These are phyloP conservation scores for Cercospora sojina DNA, from an alignment of 2,329 filamentous ascomycete species.

Conservation along the genomic window DNA sequence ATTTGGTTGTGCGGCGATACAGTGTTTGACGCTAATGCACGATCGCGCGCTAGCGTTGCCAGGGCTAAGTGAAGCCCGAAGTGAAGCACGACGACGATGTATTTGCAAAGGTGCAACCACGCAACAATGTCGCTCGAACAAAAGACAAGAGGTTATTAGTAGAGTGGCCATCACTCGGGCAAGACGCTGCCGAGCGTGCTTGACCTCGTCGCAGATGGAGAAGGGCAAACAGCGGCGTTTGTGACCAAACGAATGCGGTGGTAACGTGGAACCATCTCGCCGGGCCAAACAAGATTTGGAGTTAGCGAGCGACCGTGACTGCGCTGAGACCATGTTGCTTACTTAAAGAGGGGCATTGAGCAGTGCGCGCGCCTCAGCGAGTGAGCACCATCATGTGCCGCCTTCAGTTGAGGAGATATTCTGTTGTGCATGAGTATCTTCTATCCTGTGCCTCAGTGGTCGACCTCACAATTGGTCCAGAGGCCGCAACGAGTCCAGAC, in stretches of 20 bases:
- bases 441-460: neutral
- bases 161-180: neutral
- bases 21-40: neutral
- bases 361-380: neutral
- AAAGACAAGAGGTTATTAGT: neutral
- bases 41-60: neutral
- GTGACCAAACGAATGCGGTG: neutral
- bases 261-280: neutral
- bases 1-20: neutral
- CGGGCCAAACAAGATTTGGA: neutral
- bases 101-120: neutral
- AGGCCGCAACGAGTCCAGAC: too few species aligned
- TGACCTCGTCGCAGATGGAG: neutral
- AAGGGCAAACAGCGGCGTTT: neutral
- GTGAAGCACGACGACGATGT: neutral
- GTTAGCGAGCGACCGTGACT: neutral
- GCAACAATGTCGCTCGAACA: neutral
- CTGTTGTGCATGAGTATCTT: neutral
- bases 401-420: neutral
- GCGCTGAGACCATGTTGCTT: neutral
- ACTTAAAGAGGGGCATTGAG: neutral
- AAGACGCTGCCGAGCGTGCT: neutral
- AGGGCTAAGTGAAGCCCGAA: neutral
- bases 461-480: neutral
- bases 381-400: neutral